These are phyloP conservation scores for Eucalyptus lansdowneana DNA, from an alignment of 345 rosid genomes.

Conservation along the genomic window DNA sequence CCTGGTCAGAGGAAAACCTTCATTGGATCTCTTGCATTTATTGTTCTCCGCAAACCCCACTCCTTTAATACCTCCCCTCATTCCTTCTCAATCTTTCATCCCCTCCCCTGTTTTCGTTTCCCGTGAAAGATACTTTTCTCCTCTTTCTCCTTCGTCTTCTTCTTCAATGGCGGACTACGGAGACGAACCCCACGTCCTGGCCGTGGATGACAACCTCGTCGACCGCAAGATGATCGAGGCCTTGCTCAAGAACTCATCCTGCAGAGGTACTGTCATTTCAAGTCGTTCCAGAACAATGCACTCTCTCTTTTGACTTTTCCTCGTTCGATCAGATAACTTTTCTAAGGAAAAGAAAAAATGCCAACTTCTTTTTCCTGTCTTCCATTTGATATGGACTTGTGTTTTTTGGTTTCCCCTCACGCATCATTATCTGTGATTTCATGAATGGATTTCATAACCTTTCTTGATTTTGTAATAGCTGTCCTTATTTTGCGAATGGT, in stretches of 20 bases:
- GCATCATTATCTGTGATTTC: neutral
- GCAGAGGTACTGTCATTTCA: conserved; percentile 34
- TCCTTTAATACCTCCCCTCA: neutral
- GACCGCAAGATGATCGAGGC: conserved; percentile 62
- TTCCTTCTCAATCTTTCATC: neutral
- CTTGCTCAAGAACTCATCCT: conserved; percentile 55
- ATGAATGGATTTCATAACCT: neutral
- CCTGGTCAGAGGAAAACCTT: neutral
- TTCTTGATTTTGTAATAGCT: neutral
- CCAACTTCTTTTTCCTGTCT: neutral
- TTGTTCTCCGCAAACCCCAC: neutral
- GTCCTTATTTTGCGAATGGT: neutral
- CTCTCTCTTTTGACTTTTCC: neutral
- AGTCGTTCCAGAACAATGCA: neutral
- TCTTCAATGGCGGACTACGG: conserved; percentile 4
- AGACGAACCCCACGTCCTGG: conserved; percentile 57
- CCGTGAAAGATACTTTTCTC: neutral
- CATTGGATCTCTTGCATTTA: neutral
- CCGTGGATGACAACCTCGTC: conserved; percentile 72
- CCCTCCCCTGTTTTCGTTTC: neutral
- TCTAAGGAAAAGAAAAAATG: neutral
- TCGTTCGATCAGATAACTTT: neutral
- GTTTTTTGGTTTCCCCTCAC: neutral
- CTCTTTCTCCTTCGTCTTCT: conserved; percentile 17
- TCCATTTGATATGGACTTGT: neutral